phyloP scores from a whole-genome alignment of 495 filamentous ascomycete species.

The Durotheca rogersii region DNA sequence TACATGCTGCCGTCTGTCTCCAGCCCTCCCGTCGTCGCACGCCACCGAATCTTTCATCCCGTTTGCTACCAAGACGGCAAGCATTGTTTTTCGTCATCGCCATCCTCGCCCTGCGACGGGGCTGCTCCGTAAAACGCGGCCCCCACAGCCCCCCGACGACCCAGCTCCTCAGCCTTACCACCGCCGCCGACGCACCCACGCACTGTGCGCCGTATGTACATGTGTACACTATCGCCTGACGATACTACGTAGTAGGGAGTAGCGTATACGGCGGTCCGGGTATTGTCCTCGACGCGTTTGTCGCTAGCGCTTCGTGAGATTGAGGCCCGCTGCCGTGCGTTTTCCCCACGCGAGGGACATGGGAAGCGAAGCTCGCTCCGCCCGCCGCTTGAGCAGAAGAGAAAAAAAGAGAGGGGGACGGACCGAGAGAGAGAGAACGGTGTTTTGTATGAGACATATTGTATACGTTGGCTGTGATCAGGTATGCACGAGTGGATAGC shows the following conservation, averaged over 20 bases:
- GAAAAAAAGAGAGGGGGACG: background rate
- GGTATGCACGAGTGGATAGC: no score
- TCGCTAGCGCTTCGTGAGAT: constrained; percentile 30
- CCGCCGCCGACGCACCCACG: constrained; percentile 15
- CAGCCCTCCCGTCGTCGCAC: background rate
- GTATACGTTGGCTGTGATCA: no score
- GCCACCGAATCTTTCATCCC: background rate
- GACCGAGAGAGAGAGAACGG: no score
- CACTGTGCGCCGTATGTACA: constrained; percentile 18
- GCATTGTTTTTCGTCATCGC: background rate
- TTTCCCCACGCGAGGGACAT: constrained; percentile 17
- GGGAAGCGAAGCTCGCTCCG: background rate
- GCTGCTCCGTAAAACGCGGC: constrained; percentile 4
- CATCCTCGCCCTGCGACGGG: no score
- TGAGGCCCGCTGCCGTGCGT: constrained; percentile 18
- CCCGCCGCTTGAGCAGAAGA: background rate
- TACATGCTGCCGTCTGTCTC: no score
- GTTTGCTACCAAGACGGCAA: background rate
- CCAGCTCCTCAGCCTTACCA: constrained; percentile 32
- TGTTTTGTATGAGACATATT: no score
- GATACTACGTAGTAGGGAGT: no score
- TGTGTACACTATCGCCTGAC: no score
- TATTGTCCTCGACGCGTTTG: constrained; percentile 28
- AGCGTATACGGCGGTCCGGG: no score
- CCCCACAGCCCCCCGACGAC: constrained; percentile 24